Base-by-base conservation (phyloP, 2,329 filamentous ascomycete species). In the Ceratocystis eucalypticola region DNA sequence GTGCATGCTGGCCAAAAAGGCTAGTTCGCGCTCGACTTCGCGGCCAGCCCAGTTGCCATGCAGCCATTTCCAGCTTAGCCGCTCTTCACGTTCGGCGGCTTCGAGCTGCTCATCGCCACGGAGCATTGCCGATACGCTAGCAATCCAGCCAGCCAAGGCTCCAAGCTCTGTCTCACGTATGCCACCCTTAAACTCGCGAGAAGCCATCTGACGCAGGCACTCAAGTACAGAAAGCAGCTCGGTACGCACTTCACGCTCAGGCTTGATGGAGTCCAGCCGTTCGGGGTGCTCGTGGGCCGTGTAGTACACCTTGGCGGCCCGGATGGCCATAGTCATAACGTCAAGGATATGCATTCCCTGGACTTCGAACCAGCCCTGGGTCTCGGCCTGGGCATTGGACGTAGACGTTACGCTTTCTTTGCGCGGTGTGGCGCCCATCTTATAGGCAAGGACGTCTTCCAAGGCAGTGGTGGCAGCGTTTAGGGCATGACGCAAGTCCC, bases 231-330 rank as follows among this genome's bases (percentile, higher is more conserved):
- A 83, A 50, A 96, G 83, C 7, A 97, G 79, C 71, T 97, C 93
- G 63, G 88, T 81, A 53, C 94, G 86, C 61, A 99, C 88, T 70
- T 88, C 83, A 69, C 88, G 89, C 75, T 99, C 94, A 0, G 90
- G 86, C 75, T 90, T 92, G 76, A 97, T 95, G 33, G 88, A 79
- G 72, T 94, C 90, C 20, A 97, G 80, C 46, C 89, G 86, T 71
- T 94, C 88, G 1, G 92, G 91, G 65, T 92, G 82, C 72, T 95
- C 89, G 74, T 97, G 94, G 3, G 91, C 84, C 0, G 92, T 96
- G 76, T 99, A 97, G 77, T 97, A 99, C 72, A 95, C 87, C 77
- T 95, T 96, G 64, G 94, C 94, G 1, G 93, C 91, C 64, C 91
- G 85, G 70, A 99, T 97, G n/a, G 93, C 93, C 65, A 97, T 80